Evolutionary conservation across 371 early-diverging fungal species (phyloP), one percentile per base, ranked within the genome.

Genomic region (Mortierella sp.): DNA sequence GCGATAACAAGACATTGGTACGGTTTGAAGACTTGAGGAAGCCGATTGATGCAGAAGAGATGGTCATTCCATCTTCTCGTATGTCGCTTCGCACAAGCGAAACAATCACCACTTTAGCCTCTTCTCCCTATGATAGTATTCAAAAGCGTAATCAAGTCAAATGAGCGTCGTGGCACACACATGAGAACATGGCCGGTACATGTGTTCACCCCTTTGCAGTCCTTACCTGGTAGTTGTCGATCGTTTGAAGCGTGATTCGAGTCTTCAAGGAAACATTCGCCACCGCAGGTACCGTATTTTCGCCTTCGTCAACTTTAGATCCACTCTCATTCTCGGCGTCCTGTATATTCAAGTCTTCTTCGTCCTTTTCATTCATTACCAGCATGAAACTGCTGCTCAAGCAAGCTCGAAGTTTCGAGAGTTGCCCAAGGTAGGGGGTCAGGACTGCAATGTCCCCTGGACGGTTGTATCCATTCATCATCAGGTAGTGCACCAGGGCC

Each of bases 21-120:
- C 95, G 88, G 67, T 93, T 90, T 2, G 81, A 81, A 8, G 90
- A 88, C 64, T 87, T 89, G 41, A 94, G 78, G 80, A 95, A 95
- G 14, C 95, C 95, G 68, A 93, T 91, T 7, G 80, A 70, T 0
- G 81, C 4, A 10, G 4, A 79, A 19, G 61, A 60, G 16, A 34
- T 53, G 9, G 23, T 45, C 13, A 23, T 18, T 5, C 51, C 51
- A 18, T 65, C 47, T 10, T 59, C 46, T 10, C 19, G 41, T 0
- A 72, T 53, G 47, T 88, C 86, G 30, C 87, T 89, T 23, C 93
- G 82, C 7, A 91, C 92, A 21, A 91, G 78, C 0, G 92, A 72
- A 9, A 83, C 72, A 39, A 83, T 80, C 10, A 82, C 62, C 6
- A 82, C 74, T 28, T 76, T 71, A 1, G 79, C 71, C 21, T 80